phyloP scores from a whole-genome alignment of 495 filamentous ascomycete genomes.

The Xylaria bambusicola region DNA sequence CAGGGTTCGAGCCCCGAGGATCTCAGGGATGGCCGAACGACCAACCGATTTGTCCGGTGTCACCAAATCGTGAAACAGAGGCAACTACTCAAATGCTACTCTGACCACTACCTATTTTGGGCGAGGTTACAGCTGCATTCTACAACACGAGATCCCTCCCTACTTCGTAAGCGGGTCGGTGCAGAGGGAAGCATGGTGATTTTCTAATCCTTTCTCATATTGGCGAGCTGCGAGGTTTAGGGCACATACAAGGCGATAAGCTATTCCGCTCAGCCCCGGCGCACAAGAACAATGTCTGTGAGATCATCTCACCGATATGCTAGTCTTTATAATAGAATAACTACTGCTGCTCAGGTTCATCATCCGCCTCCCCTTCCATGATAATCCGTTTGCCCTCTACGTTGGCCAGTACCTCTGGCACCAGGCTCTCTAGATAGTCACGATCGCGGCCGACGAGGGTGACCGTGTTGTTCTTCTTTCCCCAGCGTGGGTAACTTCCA shows the following conservation, averaged over 20 bases:
- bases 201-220: too few relatives aligned
- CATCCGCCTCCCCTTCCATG: constrained; percentile 51
- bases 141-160: too few relatives aligned
- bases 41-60: background rate
- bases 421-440: constrained; percentile 51
- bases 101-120: background rate
- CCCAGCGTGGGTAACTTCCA: constrained; percentile 95
- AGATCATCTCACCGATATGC: too few relatives aligned
- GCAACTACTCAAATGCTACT: background rate
- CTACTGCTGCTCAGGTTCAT: constrained; percentile 25
- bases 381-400: constrained; percentile 48
- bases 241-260: too few relatives aligned
- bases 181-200: too few relatives aligned
- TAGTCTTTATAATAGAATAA: background rate
- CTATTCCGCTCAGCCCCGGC: too few relatives aligned
- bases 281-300: too few relatives aligned
- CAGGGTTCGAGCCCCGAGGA: constrained; percentile 2
- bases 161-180: too few relatives aligned
- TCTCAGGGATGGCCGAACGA: background rate
- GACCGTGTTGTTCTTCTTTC: constrained; percentile 82
- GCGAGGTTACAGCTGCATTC: background rate
- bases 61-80: background rate
- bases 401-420: constrained; percentile 50
- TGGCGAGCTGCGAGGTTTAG: too few relatives aligned
- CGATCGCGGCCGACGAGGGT: constrained; percentile 77